Conservation (phyloP, 331 rosid species). For the Telfairia occidentalis region DNA sequence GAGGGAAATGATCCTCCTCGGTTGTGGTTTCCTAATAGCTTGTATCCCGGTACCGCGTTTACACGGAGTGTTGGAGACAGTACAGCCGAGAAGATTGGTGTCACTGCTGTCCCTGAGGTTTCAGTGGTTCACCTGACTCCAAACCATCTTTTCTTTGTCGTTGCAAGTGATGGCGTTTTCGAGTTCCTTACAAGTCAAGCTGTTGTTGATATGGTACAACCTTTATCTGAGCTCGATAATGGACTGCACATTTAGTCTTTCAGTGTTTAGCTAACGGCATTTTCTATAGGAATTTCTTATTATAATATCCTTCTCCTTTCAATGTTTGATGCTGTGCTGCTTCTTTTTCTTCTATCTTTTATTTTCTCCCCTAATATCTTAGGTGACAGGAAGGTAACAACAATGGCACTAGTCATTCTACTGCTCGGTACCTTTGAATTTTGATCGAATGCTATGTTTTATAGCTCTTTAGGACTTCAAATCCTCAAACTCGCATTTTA, state of each 20-base stretch:
- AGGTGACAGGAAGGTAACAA: neutral
- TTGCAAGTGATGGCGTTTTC: conserved; percentile 94
- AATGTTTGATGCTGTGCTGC: neutral
- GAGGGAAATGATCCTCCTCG: conserved; percentile 84
- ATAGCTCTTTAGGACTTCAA: neutral
- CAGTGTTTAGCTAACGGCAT: neutral
- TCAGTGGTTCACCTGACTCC: conserved; percentile 51
- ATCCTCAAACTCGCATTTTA: neutral
- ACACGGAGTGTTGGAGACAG: conserved; percentile 94
- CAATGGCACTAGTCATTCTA: neutral
- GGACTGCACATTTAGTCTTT: neutral
- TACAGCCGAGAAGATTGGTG: conserved; percentile 83
- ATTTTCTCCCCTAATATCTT: neutral
- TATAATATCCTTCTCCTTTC: no score
- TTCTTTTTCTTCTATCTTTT: neutral
- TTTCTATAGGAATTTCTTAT: neutral
- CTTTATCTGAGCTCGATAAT: neutral
- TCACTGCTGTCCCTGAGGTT: conserved; percentile 75
- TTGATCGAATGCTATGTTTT: neutral
- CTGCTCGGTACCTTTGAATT: neutral
- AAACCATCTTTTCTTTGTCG: conserved; percentile 72
- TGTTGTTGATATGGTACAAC: conserved; percentile 75
- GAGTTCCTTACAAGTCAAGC: conserved; percentile 89
- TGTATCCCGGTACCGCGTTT: conserved; percentile 90
- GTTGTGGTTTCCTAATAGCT: conserved; percentile 70